These are phyloP conservation scores for Leccinum griseonigrum DNA, from an alignment of 1,284 basidiomycete genomes.

Conservation along the genomic window DNA sequence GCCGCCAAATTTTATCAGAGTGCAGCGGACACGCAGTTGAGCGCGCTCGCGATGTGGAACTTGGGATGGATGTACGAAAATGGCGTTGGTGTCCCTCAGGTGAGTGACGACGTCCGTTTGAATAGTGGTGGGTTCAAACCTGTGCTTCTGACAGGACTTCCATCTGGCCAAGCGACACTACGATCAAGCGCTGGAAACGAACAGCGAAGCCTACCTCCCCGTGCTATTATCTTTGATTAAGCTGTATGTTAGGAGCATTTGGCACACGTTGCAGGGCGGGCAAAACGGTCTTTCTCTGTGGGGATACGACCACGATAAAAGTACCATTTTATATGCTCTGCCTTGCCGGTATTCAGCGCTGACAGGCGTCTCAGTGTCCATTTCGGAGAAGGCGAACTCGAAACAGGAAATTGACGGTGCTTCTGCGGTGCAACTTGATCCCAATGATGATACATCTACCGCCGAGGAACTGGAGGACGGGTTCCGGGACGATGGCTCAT, in stretches of 20 bases:
- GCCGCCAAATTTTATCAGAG: slow-evolving; percentile 93
- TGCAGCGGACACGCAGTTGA: slow-evolving; percentile 86
- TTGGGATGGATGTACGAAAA: slow-evolving; percentile 99
- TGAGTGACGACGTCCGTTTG: slow-evolving; percentile 30
- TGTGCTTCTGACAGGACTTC: slow-evolving; percentile 69
- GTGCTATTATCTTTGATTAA: slow-evolving; percentile 81
- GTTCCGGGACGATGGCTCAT: slow-evolving; percentile 54
- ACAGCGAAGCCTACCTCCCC: slow-evolving; percentile 86
- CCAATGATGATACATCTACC: slow-evolving; percentile 15
- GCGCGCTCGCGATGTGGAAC: slow-evolving; percentile 97
- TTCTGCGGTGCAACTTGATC: slow-evolving; percentile 20
- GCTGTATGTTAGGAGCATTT: slow-evolving; percentile 82
- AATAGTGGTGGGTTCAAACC: not conserved
- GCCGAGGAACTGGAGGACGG: slow-evolving; percentile 26
- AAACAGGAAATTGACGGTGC: slow-evolving; percentile 29
- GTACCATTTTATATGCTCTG: slow-evolving; percentile 12
- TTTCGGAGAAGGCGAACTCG: slow-evolving; percentile 19
- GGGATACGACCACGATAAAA: slow-evolving; percentile 48
- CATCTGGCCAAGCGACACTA: slow-evolving; percentile 97
- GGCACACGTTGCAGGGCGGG: slow-evolving; percentile 75
- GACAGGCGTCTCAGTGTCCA: slow-evolving; percentile 23
- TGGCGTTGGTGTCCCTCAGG: slow-evolving; percentile 86
- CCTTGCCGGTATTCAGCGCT: not conserved
- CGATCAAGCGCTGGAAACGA: slow-evolving; percentile 85
- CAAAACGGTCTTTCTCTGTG: slow-evolving; percentile 65